Evolutionary conservation across 768 basidiomycete species (phyloP), one percentile per base, ranked within the genome.

Genomic region (Russula olivacea): DNA sequence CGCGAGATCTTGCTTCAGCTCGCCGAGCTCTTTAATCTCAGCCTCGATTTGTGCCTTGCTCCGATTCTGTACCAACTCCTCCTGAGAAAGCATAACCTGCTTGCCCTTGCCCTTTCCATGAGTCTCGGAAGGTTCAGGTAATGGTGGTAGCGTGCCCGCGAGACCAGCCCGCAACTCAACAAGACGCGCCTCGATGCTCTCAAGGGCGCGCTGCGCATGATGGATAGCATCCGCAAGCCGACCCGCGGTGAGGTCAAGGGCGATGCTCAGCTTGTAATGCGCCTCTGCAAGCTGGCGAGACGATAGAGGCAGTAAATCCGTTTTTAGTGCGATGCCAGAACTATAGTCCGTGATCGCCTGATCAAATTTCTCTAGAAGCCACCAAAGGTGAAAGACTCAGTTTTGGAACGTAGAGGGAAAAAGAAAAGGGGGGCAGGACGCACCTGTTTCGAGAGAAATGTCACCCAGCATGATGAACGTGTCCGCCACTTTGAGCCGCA

Each of bases 361-460:
- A 66, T 93, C 90, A 72, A 98, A 97, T 77, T 97, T 97, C 74
- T 98, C 95, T 96, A 74, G 23, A 57, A 32, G 54, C 55, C 23
- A 38, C 11, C 4, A 51, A 30, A 12, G 3, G 61, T 23, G 4
- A 23, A 51, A 59, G 32, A 28, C 7, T 55, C 17, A 15, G 34
- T 21, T 21, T 43, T n/a, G 1, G 14, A 3, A 32, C 8, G 34
- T 54, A n/a, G 15, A n/a, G 17, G 38, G 52, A 28, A 15, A 47
- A 17, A 21, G 1, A 23, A 50, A 50, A 36, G 6, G 17, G 15
- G 10, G n/a, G n/a, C 1, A 15, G 23, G 4, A 70, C 85, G 62
- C 61, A 94, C 96, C 96, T 38, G 93, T 96, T 76, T 99, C 97
- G 61, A 96, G 77, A 23, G 93, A 95, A n/a, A 99, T 91, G 72